Base-by-base conservation (phyloP, 2,329 filamentous ascomycete species). In the Fusarium sp. region DNA sequence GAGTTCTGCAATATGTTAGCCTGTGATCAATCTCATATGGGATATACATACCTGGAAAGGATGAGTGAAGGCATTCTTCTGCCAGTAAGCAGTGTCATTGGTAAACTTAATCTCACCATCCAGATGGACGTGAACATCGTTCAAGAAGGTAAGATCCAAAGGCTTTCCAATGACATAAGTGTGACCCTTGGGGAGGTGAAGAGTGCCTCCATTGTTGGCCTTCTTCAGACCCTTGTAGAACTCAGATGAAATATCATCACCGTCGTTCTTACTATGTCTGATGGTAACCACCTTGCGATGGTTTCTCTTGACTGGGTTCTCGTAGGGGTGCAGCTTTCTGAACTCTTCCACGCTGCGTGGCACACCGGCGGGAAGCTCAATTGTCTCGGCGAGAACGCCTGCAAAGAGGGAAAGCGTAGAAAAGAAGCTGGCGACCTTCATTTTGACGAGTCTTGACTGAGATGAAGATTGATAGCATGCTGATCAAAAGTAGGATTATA, bases 131-230 rank as follows among this genome's bases (percentile, higher is more conserved):
- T 89, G 85, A 2, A 89, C 79, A 54, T 89, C 80, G 50, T 88
- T 78, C 55, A 89, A 75, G 62, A 87, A 88, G 9, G 82, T 88
- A 62, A 89, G 74, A 65, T 89, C 86, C 14, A 89, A 77, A 58
- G 84, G 86, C 75, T 84, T 86, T 56, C 86, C 87, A 66, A 89
- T 87, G 20, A 89, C 76, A 71, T 84, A 89, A 1, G 80, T 86
- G 72, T 86, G 77, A 6, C 82, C 82, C 70, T 84, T 83, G 32
- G 86, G 78, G 2, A 89, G 75, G 40, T 86, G 79, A 5, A 90
- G 76, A 5, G 86, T 83, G 17, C 87, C 87, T 45, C 87, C 87
- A 35, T 87, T 78, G 70, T 89, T 89, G 3, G 87, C 87, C 53
- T 83, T 79, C 69, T 83, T 80, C 40, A 89, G 76, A 1, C 83